phyloP scores from a whole-genome alignment of 179 eudicot species.

The Carnegiea gigantea region DNA sequence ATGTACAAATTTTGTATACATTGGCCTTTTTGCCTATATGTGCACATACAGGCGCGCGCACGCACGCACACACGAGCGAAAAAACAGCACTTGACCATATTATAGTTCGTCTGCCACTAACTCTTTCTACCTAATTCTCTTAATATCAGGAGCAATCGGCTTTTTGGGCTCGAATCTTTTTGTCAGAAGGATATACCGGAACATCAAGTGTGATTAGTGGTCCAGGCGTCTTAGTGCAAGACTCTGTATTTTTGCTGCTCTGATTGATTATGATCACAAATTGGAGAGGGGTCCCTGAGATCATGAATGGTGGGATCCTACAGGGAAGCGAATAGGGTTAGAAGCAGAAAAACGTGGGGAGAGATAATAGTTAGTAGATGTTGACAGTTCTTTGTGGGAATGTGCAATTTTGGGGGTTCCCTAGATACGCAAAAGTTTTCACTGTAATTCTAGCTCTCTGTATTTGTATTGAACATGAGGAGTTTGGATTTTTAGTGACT shows the following conservation, averaged over 20 bases:
- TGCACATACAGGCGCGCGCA: too few relatives aligned
- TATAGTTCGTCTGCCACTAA: neutral
- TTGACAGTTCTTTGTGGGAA: conserved; percentile 25
- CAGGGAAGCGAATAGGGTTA: conserved; percentile 7
- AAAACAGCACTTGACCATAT: too few relatives aligned
- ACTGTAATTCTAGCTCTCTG: conserved; percentile 25
- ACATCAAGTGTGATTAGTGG: conserved; percentile 89
- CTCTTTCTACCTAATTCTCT: neutral
- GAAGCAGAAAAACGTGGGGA: conserved; percentile 9
- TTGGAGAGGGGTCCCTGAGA: conserved; percentile 4
- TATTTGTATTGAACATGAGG: conserved; percentile 14
- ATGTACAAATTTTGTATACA: too few relatives aligned
- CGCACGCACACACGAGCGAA: too few relatives aligned
- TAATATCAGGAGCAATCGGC: conserved; percentile 81
- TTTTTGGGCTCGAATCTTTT: conserved; percentile 80
- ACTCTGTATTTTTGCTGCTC: conserved; percentile 9
- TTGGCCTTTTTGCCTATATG: too few relatives aligned
- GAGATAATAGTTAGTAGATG: conserved; percentile 29
- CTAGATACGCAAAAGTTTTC: conserved; percentile 24
- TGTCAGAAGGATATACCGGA: conserved; percentile 87
- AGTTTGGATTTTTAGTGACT: conserved; percentile 4
- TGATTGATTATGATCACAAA: conserved; percentile 3
- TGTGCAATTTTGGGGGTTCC: conserved; percentile 29
- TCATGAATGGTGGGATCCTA: conserved; percentile 11
- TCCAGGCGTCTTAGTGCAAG: conserved; percentile 5